Evolutionary conservation across 768 basidiomycete species (phyloP), one percentile per base, ranked within the genome.

Genomic region (Lentinus tigrinus): DNA sequence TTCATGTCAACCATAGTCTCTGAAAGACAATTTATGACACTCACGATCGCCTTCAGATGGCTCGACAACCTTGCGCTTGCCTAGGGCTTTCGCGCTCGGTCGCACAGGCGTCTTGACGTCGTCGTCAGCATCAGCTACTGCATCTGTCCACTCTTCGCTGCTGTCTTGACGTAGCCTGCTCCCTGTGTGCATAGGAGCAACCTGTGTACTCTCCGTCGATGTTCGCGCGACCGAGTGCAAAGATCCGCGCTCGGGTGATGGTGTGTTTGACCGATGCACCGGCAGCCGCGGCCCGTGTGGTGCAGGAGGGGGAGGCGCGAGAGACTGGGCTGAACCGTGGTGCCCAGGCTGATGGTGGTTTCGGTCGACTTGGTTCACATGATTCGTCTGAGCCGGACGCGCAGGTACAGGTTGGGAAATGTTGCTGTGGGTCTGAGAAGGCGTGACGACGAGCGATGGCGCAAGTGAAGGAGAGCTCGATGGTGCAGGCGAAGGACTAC

Each of bases 51-150:
- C 58, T 9, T 76, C 77, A 48, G 84, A 82, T 37, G 72, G 69
- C 42, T 83, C 83, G 9, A 85, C 72, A 16, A 87, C 82, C 64
- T 77, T 81, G 63, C 91, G 81, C 75, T 96, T 97, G 17, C 94
- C 94, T 2, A 95, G 79, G 3, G 94, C 93, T 70, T 95, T 97
- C 36, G 83, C 88, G 69, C 91, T 94, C 0, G 91, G 94, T 62
- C 80, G 78, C 11, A 78, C 65, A n/a, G 81, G 82, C 14, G 74
- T 70, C 48, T 53, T 60, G 14, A 78, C 76, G 5, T 57, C 67
- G 16, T 64, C 67, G 11, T 64, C 59, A n/a, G n/a, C n/a, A 11
- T 39, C 43, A 8, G 54, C 37, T 14, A 56, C 65, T 24, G 50
- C 37, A 21, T 61, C 66, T 31, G 54, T 54, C 47, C 38, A 54